These are phyloP conservation scores for Suhomyces sp. DNA, from an alignment of 805 yeast genomes.

Conservation along the genomic window DNA sequence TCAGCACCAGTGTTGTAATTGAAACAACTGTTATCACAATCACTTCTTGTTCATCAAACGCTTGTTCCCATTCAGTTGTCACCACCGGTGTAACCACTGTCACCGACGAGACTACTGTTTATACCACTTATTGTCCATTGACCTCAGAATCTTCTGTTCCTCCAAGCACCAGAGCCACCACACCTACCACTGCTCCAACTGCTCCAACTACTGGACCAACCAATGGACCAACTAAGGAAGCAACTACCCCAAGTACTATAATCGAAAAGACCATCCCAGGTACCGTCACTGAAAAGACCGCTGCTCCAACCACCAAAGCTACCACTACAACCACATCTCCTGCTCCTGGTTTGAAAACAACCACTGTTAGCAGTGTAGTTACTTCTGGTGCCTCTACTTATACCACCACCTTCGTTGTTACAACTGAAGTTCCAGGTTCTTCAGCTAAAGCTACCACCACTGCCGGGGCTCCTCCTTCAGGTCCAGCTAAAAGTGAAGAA, in stretches of 20 bases:
- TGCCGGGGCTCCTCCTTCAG: constrained; percentile 1
- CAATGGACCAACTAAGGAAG: not conserved
- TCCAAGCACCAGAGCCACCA: not conserved
- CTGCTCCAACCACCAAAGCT: not conserved
- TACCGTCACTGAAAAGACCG: not conserved
- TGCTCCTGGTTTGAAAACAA: too few relatives aligned
- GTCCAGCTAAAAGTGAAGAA: constrained; percentile 4
- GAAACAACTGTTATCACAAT: constrained; percentile 32
- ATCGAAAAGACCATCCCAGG: too few relatives aligned
- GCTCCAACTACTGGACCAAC: constrained; percentile 8
- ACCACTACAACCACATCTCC: not conserved
- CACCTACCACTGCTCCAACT: constrained; percentile 4
- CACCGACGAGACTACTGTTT: constrained; percentile 27
- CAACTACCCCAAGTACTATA: not conserved
- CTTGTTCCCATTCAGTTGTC: constrained; percentile 18
- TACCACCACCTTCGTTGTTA: not conserved
- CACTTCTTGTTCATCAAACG: constrained; percentile 33
- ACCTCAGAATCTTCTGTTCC: constrained; percentile 9
- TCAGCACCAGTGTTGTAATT: constrained; percentile 4
- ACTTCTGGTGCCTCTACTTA: constrained; percentile 3
- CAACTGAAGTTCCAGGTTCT: constrained; percentile 5
- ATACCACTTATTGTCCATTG: constrained; percentile 36
- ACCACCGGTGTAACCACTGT: constrained; percentile 40
- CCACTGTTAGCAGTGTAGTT: not conserved
- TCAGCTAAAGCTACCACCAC: constrained; percentile 5